Base-by-base conservation (phyloP, 2,329 filamentous ascomycete species). In the Phialophora chinensis region DNA sequence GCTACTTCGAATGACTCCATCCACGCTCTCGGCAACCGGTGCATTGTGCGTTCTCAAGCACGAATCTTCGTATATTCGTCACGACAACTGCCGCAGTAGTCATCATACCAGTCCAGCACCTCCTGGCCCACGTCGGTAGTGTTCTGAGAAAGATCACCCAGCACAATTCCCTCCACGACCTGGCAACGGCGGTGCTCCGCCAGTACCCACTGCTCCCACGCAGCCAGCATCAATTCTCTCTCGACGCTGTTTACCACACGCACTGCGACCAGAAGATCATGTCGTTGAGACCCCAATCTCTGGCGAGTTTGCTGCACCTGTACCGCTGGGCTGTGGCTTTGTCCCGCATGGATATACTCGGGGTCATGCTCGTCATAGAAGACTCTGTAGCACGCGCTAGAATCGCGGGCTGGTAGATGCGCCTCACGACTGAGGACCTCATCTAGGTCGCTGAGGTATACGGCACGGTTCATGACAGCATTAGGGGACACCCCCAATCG, bases 161-260 rank as follows among this genome's bases (percentile, higher is more conserved):
- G 72, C 11, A 86, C 74, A 72, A 88, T 78, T 14, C 75, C 76
- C 49, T 84, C 82, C 7, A 88, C 77, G 74, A 90, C 86, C 64
- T 87, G 87, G 77, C 95, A 99, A 57, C 91, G 86, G 38, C 83
- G 79, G 70, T 88, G 89, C 80, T 99, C 95, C 71, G 91, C 90
- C 2, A 86, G 79, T 33, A 98, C 84, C 93, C 94, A 99, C 70
- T 91, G 91, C 80, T 97, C 93, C 90, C 93, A 99, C 77, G 97
- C 94, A 0, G 90, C 90, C 74, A 88, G 86, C 62, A 98, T 79
- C 77, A 97, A 89, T 77, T 97, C 93, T 66, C 86, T 85, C 82
- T 98, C 95, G 31, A 98, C 88, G 65, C 86, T 90, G 78, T 98
- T 97, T 67, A 98, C 89, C 2, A 97, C 87, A 4, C 93, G 88